phyloP scores from a whole-genome alignment of 768 basidiomycete genomes.

The Boletus sp. region DNA sequence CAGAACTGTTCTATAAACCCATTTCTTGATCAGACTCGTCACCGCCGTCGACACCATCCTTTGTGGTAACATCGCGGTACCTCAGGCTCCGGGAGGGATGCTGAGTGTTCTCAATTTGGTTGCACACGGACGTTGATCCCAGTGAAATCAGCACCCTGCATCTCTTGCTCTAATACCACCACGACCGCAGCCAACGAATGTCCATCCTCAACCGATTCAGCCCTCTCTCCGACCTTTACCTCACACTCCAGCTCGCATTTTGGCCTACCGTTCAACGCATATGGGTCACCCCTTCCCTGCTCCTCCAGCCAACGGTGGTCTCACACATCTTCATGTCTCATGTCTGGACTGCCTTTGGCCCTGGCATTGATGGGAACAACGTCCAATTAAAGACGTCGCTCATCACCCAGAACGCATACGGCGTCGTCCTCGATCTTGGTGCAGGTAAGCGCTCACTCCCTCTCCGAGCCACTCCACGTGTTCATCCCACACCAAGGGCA shows the following conservation, averaged over 20 bases:
- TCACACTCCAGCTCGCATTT: slow-evolving; percentile 38
- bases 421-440: slow-evolving; percentile 65
- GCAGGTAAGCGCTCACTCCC: slow-evolving; percentile 47
- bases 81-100: neutral
- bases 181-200: slow-evolving; percentile 9
- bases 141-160: neutral
- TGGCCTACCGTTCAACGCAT: slow-evolving; percentile 48
- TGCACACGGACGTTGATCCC: neutral
- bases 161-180: neutral
- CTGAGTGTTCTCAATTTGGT: slow-evolving; percentile 4
- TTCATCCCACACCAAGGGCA: slow-evolving; percentile 42
- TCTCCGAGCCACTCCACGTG: neutral
- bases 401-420: slow-evolving; percentile 53
- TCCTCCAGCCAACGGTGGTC: slow-evolving; percentile 44
- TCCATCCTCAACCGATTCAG: slow-evolving; percentile 24
- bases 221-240: slow-evolving; percentile 43
- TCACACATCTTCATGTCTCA: slow-evolving; percentile 57
- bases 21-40: neutral
- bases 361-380: slow-evolving; percentile 43
- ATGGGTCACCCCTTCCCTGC: slow-evolving; percentile 39
- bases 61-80: neutral
- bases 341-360: slow-evolving; percentile 54
- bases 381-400: slow-evolving; percentile 44
- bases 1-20: neutral
- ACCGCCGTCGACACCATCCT: too few relatives aligned